Evolutionary conservation across 2,329 filamentous ascomycete genomes (phyloP).

Genomic region (Colletotrichum limetticola): DNA sequence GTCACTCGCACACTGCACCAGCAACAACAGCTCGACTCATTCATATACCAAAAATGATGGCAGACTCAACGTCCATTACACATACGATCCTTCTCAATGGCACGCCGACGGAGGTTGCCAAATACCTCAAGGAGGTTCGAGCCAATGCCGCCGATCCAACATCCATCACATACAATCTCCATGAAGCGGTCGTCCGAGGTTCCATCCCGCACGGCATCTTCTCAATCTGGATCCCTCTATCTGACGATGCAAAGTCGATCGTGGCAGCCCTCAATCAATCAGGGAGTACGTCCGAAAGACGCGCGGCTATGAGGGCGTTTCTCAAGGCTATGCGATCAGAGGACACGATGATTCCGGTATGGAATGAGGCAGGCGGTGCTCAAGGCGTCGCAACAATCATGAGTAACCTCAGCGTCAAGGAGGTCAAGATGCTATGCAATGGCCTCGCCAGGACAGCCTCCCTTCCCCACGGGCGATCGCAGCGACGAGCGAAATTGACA

Average conservation of each 20-base stretch:
- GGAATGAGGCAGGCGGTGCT: conserved; percentile 3
- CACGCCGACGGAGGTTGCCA: conserved; percentile 4
- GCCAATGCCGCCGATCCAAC: background rate
- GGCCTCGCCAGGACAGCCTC: conserved; percentile 11
- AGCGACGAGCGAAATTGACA: conserved; percentile 2
- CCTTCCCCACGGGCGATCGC: background rate
- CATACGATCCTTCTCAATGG: conserved; percentile 1
- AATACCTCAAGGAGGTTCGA: background rate
- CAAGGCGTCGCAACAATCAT: background rate
- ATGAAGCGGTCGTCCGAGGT: background rate
- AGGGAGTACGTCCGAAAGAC: background rate
- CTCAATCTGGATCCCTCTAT: background rate
- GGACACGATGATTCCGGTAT: background rate
- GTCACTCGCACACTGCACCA: background rate
- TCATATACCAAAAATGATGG: background rate
- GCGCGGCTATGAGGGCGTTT: background rate
- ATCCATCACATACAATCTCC: background rate
- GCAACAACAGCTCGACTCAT: background rate
- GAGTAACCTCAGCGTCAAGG: conserved; percentile 8
- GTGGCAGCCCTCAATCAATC: background rate
- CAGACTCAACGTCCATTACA: background rate
- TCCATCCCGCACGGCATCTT: conserved; percentile 4
- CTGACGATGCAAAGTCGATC: background rate
- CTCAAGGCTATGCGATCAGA: conserved; percentile 10
- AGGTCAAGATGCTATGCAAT: conserved; percentile 7